Evolutionary conservation across 768 basidiomycete genomes (phyloP).

Genomic region (Macrocybe gigantea): DNA sequence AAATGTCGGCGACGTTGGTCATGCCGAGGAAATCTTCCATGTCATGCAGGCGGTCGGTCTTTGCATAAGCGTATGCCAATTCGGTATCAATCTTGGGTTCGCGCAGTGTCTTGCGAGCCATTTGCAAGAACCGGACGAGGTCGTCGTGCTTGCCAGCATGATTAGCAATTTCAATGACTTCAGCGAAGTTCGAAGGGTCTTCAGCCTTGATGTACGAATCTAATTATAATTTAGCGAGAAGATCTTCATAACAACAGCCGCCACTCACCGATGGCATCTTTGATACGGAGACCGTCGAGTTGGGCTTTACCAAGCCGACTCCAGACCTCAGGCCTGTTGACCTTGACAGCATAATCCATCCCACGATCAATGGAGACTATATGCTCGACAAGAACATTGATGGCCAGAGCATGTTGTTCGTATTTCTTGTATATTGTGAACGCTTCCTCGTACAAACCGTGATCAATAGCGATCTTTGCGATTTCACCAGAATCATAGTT

Average conservation of each 20-base stretch:
- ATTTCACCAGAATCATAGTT: slow-evolving; percentile 95
- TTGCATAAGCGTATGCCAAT: slow-evolving; percentile 96
- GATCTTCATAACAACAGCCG: not conserved
- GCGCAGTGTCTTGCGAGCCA: slow-evolving; percentile 95
- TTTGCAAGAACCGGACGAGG: slow-evolving; percentile 94
- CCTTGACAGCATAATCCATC: slow-evolving; percentile 91
- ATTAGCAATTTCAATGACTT: slow-evolving; percentile 94
- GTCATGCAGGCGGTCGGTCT: slow-evolving; percentile 94
- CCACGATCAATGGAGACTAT: slow-evolving; percentile 97
- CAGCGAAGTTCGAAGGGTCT: slow-evolving; percentile 88
- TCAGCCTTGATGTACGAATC: slow-evolving; percentile 98
- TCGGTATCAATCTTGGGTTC: slow-evolving; percentile 99
- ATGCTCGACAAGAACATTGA: slow-evolving; percentile 97
- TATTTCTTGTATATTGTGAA: slow-evolving; percentile 98
- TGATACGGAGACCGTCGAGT: slow-evolving; percentile 95
- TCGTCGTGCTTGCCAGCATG: slow-evolving; percentile 91
- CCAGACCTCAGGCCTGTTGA: slow-evolving; percentile 97
- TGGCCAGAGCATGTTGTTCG: slow-evolving; percentile 91
- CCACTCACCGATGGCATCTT: slow-evolving; percentile 86
- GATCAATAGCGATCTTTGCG: slow-evolving; percentile 93
- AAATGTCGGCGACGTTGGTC: slow-evolving; percentile 97
- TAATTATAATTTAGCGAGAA: slow-evolving; percentile 17
- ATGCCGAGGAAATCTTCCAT: slow-evolving; percentile 99
- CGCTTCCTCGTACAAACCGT: slow-evolving; percentile 93
- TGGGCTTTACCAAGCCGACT: slow-evolving; percentile 97